Evolutionary conservation across 352 stramenopile species (phyloP), one percentile per base, ranked within the genome.

Genomic region (Plasmopara muralis): DNA sequence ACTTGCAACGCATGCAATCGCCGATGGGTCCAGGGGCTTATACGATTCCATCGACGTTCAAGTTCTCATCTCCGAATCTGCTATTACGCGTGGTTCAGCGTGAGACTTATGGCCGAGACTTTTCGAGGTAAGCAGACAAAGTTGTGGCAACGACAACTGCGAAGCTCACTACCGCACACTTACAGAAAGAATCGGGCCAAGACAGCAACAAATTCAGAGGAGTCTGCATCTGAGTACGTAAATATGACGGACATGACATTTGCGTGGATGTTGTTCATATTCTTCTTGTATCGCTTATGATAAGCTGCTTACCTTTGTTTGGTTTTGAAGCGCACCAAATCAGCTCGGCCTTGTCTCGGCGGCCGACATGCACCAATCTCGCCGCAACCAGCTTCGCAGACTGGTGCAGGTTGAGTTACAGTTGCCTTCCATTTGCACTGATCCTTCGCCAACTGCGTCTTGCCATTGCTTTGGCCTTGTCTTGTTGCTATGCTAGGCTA

Each of bases 31-130:
- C 77, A 2, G 74, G 77, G 10, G 64, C 72, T 25, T 85, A 87
- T 47, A 60, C 47, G 33, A 84, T 87, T 43, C 74, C 74, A 12
- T 87, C 77, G 16, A 73, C 63, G 12, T 87, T 87, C 55, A 50
- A 57, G 25, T 57, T 50, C 10, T 42, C 40, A 12, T 10, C 46
- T 25, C 53, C 62, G 9, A 85, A 84, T 34, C 47, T 69, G 29
- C 47, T 71, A 14, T 44, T 81, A 29, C 71, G 64, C 25, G 59
- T 65, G 9, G 64, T 85, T 40, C 76, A 85, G 31, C 72, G 64
- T 29, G 52, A 75, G 28, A 65, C 60, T 12, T 87, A 76, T 34
- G 76, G 76, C 31, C 64, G 76, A 20, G 71, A 87, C 18, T 87
- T 85, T 52, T 65, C 73, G 12, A 71, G 71, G 74, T 85, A 43